A percentile compares a stretch with the other conserved stretches of the same genome.
These are phyloP conservation scores for Nemania bipapillata DNA, from an alignment of 2,329 filamentous ascomycete genomes.

Conservation along the genomic window DNA sequence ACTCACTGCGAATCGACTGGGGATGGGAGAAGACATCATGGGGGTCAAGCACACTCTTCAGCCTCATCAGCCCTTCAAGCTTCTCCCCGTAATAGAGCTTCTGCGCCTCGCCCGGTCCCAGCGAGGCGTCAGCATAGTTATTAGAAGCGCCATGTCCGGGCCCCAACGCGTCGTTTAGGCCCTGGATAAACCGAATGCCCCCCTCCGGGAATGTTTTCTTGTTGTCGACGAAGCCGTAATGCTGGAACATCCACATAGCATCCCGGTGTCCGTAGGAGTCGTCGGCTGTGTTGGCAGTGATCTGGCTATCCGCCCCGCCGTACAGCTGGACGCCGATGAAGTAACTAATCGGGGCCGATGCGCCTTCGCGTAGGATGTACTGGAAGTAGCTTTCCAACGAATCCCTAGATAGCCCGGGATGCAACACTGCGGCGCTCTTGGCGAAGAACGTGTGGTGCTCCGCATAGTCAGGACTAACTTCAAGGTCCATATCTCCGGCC, in stretches of 20 bases:
- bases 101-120: slow-evolving; percentile 40
- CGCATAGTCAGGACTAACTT: slow-evolving; percentile 22
- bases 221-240: slow-evolving; percentile 43
- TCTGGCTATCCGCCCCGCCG: slow-evolving; percentile 51
- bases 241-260: slow-evolving; percentile 51
- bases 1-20: slow-evolving; percentile 43
- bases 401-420: slow-evolving; percentile 43
- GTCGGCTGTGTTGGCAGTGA: slow-evolving; percentile 36
- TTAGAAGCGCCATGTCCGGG: slow-evolving; percentile 42
- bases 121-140: slow-evolving; percentile 47
- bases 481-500: slow-evolving; percentile 40
- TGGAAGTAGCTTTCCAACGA: slow-evolving; percentile 45
- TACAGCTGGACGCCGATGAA: slow-evolving; percentile 52
- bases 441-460: slow-evolving; percentile 51
- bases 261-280: slow-evolving; percentile 48
- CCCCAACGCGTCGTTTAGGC: slow-evolving; percentile 42
- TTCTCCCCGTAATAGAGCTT: slow-evolving; percentile 43
- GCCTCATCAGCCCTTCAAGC: slow-evolving; percentile 35
- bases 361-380: slow-evolving; percentile 39
- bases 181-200: slow-evolving; percentile 43
- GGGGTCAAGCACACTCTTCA: slow-evolving; percentile 46
- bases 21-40: slow-evolving; percentile 46
- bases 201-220: slow-evolving; percentile 35
- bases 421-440: slow-evolving; percentile 51
- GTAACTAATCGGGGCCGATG: slow-evolving; percentile 43